Conservation (phyloP, 2,329 filamentous ascomycete species). For the Passalora sequoiae region DNA sequence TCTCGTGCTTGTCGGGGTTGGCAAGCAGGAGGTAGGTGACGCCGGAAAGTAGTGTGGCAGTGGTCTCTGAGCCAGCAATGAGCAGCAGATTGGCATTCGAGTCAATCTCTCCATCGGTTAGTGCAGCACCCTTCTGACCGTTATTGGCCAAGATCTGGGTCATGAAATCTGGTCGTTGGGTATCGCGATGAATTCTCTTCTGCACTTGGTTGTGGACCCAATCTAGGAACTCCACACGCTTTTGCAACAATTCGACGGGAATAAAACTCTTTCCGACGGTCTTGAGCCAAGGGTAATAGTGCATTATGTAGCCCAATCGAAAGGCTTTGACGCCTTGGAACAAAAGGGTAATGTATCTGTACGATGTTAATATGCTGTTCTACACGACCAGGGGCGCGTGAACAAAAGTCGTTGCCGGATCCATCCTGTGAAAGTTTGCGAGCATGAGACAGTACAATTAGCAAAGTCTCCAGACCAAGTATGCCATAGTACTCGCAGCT, state of each 20-base stretch:
- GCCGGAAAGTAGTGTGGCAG: slow-evolving; percentile 43
- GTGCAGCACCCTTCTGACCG: slow-evolving; percentile 27
- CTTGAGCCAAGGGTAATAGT: slow-evolving; percentile 26
- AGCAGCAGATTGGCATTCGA: slow-evolving; percentile 46
- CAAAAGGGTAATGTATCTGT: slow-evolving; percentile 23
- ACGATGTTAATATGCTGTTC: not conserved
- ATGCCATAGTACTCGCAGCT: no score
- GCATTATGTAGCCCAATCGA: slow-evolving; percentile 24
- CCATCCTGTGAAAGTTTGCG: no score
- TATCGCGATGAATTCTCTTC: slow-evolving; percentile 28
- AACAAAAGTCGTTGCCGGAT: no score
- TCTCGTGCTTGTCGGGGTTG: slow-evolving; percentile 35
- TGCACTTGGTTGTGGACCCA: slow-evolving; percentile 26
- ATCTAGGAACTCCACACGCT: slow-evolving; percentile 22
- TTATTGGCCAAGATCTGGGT: slow-evolving; percentile 43
- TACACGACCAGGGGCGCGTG: no score
- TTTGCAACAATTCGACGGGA: slow-evolving; percentile 16
- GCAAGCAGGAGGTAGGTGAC: slow-evolving; percentile 40
- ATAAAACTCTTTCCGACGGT: slow-evolving; percentile 20
- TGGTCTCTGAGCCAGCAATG: slow-evolving; percentile 50
- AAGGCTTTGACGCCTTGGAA: slow-evolving; percentile 26
- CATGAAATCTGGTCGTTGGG: slow-evolving; percentile 43
- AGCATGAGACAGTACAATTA: no score
- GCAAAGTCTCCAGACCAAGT: no score
- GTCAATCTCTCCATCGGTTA: slow-evolving; percentile 31